Evolutionary conservation across 129 eudicot species (phyloP), one percentile per base, ranked within the genome.

Genomic region (Scalesia atractyloides): DNA sequence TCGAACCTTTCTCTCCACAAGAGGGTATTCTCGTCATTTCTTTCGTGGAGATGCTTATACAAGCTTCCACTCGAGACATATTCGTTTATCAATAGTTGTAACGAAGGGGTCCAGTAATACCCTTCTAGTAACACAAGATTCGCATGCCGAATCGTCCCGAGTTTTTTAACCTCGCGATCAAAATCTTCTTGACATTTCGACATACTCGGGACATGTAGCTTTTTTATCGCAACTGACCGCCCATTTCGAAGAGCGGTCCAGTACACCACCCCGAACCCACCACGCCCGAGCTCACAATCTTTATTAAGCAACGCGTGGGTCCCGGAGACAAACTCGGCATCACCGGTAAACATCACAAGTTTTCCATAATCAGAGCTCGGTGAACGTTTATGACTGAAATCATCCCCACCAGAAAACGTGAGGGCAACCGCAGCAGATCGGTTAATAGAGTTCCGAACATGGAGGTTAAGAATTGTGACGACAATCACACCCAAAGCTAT

Each of bases 231-330:
- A 7, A 93, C 84, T 0, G 91, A 78, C 4, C 95, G 86, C 17
- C 98, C 98, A 17, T 85, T 88, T 82, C 83, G 80, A 0, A 94
- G 80, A 18, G 81, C 89, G 3, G 97, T 88, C 52, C 78, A 75
- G 74, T 94, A 94, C 22, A 94, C 97, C 39, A 86, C 67, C 16
- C 98, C 98, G 49, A 94, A 94, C 20, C 98, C 98, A 0, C 98
- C 98, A 7, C 97, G 91, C 41, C 98, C 98, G 4, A 94, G 80
- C 73, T 94, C 98, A 49, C 86, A 84, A 0, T 90, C 88, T 68
- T 90, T 94, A 61, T 86, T 84, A 57, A 94, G 96, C 64, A 94
- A 61, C 14, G 91, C 90, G 5, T 90, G 84, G 68, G 97, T 83
- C 74, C 97, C 97, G 2, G 82, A 76, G 0, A 57, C 96, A 72